Evolutionary conservation across 441 rosid species (phyloP), one percentile per base, ranked within the genome.

Genomic region (Euphorbia schlechtendalii): DNA sequence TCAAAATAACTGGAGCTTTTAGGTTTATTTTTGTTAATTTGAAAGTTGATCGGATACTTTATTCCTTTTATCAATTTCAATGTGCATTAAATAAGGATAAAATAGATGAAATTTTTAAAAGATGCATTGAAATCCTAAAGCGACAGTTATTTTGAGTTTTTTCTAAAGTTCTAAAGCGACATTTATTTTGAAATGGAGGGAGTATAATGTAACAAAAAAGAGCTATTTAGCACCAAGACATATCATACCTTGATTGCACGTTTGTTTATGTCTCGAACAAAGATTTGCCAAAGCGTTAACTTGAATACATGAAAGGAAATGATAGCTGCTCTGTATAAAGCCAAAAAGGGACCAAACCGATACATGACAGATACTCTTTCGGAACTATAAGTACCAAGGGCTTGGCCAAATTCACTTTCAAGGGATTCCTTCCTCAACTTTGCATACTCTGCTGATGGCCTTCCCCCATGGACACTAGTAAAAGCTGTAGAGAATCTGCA

Each of bases 361-460:
- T 82, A 89, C 24, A 83, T 73, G 59, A 77, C 70, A 18, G 95
- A 89, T 46, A 77, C 77, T 66, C 84, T 78, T 73, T 83, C 82
- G 60, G 96, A 84, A 77, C 89, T 83, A 70, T 83, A 73, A 24
- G 76, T 75, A 69, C 90, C 94, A 59, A 91, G 89, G 68, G 85
- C 84, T 48, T 76, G 81, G 48, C 90, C 90, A 73, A 94, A 91
- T 80, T 94, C 91, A 65, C 87, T 87, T 80, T 91, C 99, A 55
- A 94, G 86, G 32, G 94, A 91, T 76, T 94, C 96, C 84, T 89
- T 94, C 79, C 98, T 84, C 84, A 81, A 69, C 75, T 85, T 94
- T 49, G 99, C 96, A 69, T 94, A 91, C 76, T 89, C 89, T 5
- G 84, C 83, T 11, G 99, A 86, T 27, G 96, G 96, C 74, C 85